A percentile compares a stretch with the other conserved stretches of the same genome.
Evolutionary conservation across 192 early-diverging fungal genomes (phyloP).

Genomic region (Entomortierella chlamydospora): DNA sequence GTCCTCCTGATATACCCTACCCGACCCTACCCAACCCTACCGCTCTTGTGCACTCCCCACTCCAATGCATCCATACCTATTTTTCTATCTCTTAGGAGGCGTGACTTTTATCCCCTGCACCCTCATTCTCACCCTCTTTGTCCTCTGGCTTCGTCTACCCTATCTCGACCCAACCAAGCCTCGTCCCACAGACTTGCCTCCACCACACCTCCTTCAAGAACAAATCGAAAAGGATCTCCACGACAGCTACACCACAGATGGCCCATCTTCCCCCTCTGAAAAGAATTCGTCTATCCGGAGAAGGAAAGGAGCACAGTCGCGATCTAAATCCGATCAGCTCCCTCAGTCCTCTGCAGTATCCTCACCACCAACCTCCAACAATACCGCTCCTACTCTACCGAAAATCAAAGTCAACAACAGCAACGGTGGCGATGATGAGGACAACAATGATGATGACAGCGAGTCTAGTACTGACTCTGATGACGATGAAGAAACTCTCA

Average conservation of each 20-base stretch:
- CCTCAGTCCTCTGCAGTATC: not conserved
- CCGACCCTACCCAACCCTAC: no score
- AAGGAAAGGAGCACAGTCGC: slow-evolving; percentile 6
- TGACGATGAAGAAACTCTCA: slow-evolving; percentile 7
- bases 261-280: not conserved
- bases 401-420: not conserved
- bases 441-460: not conserved
- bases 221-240: slow-evolving; percentile 1
- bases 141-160: slow-evolving; percentile 40
- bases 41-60: no score
- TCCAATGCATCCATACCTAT: slow-evolving; percentile 49
- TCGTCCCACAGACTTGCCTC: slow-evolving; percentile 34
- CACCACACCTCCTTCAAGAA: slow-evolving; percentile 11
- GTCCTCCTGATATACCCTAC: no score
- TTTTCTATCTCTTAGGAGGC: slow-evolving; percentile 59
- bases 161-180: slow-evolving; percentile 32
- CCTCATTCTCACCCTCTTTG: slow-evolving; percentile 16
- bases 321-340: slow-evolving; percentile 16
- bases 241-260: not conserved
- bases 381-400: not conserved
- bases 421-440: not conserved
- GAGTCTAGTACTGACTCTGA: slow-evolving; percentile 1
- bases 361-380: not conserved
- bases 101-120: slow-evolving; percentile 57
- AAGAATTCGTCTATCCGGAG: slow-evolving; percentile 2